Base-by-base conservation (phyloP, 257 asterid species). In the Galeopsis tetrahit region DNA sequence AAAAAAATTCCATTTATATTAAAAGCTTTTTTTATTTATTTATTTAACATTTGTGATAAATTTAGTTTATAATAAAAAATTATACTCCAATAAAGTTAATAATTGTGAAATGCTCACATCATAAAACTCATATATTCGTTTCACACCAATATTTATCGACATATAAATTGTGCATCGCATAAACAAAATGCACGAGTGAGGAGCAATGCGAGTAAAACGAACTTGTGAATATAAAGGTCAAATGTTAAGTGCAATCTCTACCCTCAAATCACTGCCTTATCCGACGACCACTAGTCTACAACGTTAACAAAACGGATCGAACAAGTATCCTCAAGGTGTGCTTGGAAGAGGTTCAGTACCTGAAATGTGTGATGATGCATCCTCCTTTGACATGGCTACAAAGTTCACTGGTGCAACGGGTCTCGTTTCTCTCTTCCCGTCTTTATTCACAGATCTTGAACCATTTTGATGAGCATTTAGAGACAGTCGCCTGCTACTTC, bases 381-480 rank as follows among this genome's bases (percentile, higher is more conserved):
- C 88, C 73, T 83, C 90, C 60, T 94, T 92, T 3, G 95, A 75
- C 52, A 91, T 82, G 68, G 97, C 89, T 4, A 93, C 97, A 59
- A 69, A 89, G 81, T 91, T 93, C 83, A 78, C 83, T 0, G 97
- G 98, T 59, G 91, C 95, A 48, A 62, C 77, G 1, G 89, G 87
- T 75, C 89, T 83, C 2, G 67, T 55, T 5, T 91, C 96, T 72
- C 93, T 89, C 89, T 79, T 89, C 74, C 91, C 92, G 11, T 95
- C 99, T 84, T 80, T 85, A 39, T 79, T 86, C 40, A 74, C 72
- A 8, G 99, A 90, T 62, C 88, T 87, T n/a, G 94, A 82, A 15
- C 99, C 99, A 34, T 91, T 91, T 70, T 89, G 98, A 80, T 83
- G 89, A 28, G 89, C 86, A 35, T 87, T 87, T 1, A 93, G 92